Evolutionary conservation across 352 stramenopile genomes (phyloP).

Genomic region (Globisporangium orthogonon): DNA sequence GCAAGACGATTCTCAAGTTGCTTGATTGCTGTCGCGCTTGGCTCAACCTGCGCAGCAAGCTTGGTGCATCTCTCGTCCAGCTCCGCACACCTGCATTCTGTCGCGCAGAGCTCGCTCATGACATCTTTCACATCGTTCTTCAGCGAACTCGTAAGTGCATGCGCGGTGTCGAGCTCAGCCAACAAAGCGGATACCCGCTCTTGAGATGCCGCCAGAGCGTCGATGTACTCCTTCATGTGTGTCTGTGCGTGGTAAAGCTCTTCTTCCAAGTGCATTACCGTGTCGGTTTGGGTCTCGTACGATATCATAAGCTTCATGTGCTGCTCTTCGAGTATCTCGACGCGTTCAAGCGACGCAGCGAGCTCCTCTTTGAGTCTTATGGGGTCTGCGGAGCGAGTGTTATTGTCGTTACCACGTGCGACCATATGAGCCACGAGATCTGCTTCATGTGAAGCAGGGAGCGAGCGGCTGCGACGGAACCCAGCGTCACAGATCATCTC

Average conservation of each 20-base stretch:
- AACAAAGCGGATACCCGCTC: constrained; percentile 3
- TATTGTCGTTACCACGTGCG: no score
- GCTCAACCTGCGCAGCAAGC: neutral
- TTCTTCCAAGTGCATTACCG: constrained; percentile 9
- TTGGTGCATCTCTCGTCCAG: constrained; percentile 1
- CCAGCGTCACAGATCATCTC: neutral
- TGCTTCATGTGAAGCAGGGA: neutral
- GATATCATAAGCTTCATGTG: constrained; percentile 15
- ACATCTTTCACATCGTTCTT: constrained; percentile 7
- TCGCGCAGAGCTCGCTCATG: constrained; percentile 14
- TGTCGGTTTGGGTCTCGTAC: constrained; percentile 7
- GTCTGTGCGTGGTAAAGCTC: constrained; percentile 4
- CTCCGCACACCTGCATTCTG: constrained; percentile 6
- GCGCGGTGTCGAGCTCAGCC: neutral
- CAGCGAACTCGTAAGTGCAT: constrained; percentile 1
- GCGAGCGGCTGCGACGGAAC: neutral
- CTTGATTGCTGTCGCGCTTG: neutral
- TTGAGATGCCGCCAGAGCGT: constrained; percentile 5
- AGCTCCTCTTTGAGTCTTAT: constrained; percentile 8
- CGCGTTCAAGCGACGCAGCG: constrained; percentile 1
- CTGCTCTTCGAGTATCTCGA: constrained; percentile 13
- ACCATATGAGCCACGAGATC: neutral
- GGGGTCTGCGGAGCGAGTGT: no score
- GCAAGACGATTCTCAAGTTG: neutral
- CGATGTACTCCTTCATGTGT: neutral